These are phyloP conservation scores for Pyrenochaeta sp. DNA, from an alignment of 2,329 filamentous ascomycete species.

Conservation along the genomic window DNA sequence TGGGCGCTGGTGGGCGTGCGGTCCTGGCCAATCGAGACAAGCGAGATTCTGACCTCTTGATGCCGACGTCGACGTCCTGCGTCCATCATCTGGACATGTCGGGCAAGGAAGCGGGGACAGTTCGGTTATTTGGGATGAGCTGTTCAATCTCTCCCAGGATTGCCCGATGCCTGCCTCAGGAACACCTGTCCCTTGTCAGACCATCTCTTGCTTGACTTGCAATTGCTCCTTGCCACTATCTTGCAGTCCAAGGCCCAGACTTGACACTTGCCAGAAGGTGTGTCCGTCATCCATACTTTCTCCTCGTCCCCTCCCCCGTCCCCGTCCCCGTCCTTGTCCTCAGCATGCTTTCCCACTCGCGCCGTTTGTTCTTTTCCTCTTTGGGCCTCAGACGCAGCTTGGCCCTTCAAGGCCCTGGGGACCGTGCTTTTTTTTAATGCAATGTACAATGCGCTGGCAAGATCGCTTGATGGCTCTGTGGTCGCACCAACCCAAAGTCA, in stretches of 20 bases:
- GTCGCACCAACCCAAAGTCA: constrained; percentile 48
- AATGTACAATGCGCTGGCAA: constrained; percentile 22
- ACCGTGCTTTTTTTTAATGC: constrained; percentile 50
- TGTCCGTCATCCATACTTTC: too few species aligned
- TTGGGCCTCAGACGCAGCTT: constrained; percentile 47
- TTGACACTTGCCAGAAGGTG: constrained; percentile 40
- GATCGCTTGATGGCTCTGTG: constrained; percentile 33
- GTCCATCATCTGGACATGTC: constrained; percentile 1
- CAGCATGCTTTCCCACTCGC: constrained; percentile 41
- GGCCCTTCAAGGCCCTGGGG: constrained; percentile 45
- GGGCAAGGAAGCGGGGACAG: constrained; percentile 8
- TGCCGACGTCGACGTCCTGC: constrained; percentile 2
- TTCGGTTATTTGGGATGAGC: constrained; percentile 15
- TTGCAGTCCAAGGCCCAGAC: constrained; percentile 32
- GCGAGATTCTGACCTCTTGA: constrained; percentile 9
- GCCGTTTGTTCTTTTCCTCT: constrained; percentile 48
- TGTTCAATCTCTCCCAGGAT: constrained; percentile 13
- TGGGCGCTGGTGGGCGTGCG: too few species aligned
- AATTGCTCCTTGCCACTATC: constrained; percentile 18
- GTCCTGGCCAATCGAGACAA: constrained; percentile 36
- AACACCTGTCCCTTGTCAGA: constrained; percentile 31
- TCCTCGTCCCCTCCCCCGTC: too few species aligned
- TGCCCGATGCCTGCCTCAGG: constrained; percentile 20
- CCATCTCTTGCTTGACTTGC: constrained; percentile 12
- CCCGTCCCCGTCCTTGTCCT: constrained; percentile 43